Conservation (phyloP, 305 asterid species). For the Ajuga reptans region DNA sequence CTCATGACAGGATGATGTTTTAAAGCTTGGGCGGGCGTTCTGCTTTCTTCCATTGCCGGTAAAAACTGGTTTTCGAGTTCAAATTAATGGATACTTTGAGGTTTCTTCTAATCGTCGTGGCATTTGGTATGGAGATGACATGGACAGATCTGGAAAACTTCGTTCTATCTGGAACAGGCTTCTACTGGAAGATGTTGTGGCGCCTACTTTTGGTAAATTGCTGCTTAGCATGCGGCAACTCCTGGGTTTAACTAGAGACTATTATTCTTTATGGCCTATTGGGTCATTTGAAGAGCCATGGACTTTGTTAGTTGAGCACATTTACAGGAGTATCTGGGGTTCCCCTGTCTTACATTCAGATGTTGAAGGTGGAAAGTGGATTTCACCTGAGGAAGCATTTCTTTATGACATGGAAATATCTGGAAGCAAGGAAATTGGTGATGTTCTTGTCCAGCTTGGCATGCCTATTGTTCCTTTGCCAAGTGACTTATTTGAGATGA, state of each 20-base stretch:
- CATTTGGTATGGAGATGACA: slow-evolving; percentile 98
- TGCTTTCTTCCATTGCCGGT: slow-evolving; percentile 97
- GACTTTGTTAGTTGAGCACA: slow-evolving; percentile 66
- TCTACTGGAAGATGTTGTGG: slow-evolving; percentile 81
- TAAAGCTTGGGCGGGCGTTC: slow-evolving; percentile 76
- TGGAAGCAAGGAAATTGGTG: slow-evolving; percentile 55
- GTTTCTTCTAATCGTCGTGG: slow-evolving; percentile 98
- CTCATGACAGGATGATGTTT: slow-evolving; percentile 50
- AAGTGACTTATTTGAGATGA: slow-evolving; percentile 54
- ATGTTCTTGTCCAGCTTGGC: slow-evolving; percentile 72
- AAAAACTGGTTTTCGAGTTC: slow-evolving; percentile 78
- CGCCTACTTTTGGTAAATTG: slow-evolving; percentile 66
- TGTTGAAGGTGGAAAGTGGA: slow-evolving; percentile 77
- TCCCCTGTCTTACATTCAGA: slow-evolving; percentile 67
- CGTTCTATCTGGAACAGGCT: slow-evolving; percentile 96
- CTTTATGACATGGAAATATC: slow-evolving; percentile 52
- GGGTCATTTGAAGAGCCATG: slow-evolving; percentile 95
- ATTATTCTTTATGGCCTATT: slow-evolving; percentile 89
- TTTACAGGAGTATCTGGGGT: slow-evolving; percentile 51
- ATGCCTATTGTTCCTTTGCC: slow-evolving; percentile 89
- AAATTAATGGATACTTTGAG: slow-evolving; percentile 88
- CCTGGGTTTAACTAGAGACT: slow-evolving; percentile 53
- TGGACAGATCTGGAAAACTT: slow-evolving; percentile 94
- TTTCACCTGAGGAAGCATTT: slow-evolving; percentile 71
- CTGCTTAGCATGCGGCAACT: slow-evolving; percentile 51